Percentiles rank a stretch among this genome's conserved stretches.
Conservation (phyloP, 805 yeast genomes). For the Monosporozyma unispora region DNA sequence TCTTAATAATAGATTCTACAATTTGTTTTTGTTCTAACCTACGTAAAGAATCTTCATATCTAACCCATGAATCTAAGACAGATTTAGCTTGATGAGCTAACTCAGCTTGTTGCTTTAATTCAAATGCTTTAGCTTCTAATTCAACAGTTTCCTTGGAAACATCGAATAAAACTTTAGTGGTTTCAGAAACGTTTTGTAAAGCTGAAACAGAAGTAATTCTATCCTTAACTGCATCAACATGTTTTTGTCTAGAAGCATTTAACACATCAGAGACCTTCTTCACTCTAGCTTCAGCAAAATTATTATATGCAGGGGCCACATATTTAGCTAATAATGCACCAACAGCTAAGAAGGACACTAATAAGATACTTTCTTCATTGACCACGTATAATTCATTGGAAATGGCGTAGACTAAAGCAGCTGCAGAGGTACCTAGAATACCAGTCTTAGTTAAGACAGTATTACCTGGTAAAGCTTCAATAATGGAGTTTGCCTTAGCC, state of each 20-base stretch:
- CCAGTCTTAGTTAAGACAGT: constrained; percentile 85
- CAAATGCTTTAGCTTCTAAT: constrained; percentile 90
- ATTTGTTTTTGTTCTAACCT: constrained; percentile 92
- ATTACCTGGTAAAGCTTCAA: constrained; percentile 91
- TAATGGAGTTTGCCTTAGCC: constrained; percentile 80
- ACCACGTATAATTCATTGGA: constrained; percentile 87
- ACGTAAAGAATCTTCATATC: constrained; percentile 94
- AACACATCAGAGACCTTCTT: constrained; percentile 71
- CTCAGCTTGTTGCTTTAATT: constrained; percentile 83
- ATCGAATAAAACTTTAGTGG: constrained; percentile 86
- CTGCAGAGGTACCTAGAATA: constrained; percentile 86
- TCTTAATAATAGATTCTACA: constrained; percentile 74
- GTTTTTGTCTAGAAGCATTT: constrained; percentile 82
- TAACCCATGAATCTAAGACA: constrained; percentile 97
- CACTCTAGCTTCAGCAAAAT: constrained; percentile 84
- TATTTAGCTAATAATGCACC: constrained; percentile 69
- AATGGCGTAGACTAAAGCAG: constrained; percentile 89
- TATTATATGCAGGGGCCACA: constrained; percentile 90
- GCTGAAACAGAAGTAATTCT: constrained; percentile 84
- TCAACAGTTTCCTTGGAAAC: constrained; percentile 94
- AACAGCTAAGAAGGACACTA: constrained; percentile 72
- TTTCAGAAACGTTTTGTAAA: constrained; percentile 83
- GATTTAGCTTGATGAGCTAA: constrained; percentile 86
- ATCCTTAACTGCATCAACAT: constrained; percentile 84
- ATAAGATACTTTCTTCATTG: constrained; percentile 87